Percentiles rank a stretch among this genome's conserved stretches.
Evolutionary conservation across 1,284 basidiomycete genomes (phyloP).

Genomic region (Melampsora abietis-canadensis): DNA sequence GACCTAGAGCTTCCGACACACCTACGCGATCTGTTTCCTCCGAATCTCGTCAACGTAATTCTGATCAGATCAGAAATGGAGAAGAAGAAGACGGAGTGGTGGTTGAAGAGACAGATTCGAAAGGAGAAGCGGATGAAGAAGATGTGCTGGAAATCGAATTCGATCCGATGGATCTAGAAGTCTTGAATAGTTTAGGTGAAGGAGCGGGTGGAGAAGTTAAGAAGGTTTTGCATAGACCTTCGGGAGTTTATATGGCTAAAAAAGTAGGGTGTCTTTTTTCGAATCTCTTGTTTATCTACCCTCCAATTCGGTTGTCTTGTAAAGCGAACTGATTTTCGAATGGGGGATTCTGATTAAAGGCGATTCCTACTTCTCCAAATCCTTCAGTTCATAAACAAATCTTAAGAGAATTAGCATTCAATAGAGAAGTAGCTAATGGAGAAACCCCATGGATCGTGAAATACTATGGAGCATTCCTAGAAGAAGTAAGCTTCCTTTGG

Average conservation of each 20-base stretch:
- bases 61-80: neutral
- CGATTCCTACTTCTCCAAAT: slow-evolving; percentile 89
- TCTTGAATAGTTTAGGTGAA: slow-evolving; percentile 76
- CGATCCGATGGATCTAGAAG: slow-evolving; percentile 63
- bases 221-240: slow-evolving; percentile 76
- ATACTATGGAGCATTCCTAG: slow-evolving; percentile 93
- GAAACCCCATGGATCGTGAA: slow-evolving; percentile 82
- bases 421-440: slow-evolving; percentile 64
- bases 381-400: slow-evolving; percentile 81
- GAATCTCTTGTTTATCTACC: neutral
- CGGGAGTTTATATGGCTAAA: slow-evolving; percentile 77
- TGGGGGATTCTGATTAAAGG: slow-evolving; percentile 54
- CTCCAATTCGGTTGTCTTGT: neutral
- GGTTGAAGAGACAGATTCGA: neutral
- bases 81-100: neutral
- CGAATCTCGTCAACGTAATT: neutral
- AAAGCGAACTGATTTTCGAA: neutral
- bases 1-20: slow-evolving; percentile 10
- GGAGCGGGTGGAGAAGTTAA: slow-evolving; percentile 94
- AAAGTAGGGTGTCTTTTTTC: slow-evolving; percentile 60
- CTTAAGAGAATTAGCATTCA: slow-evolving; percentile 85
- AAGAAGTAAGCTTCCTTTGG: slow-evolving; percentile 61
- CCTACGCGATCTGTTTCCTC: neutral
- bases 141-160: slow-evolving; percentile 26
- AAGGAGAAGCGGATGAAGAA: neutral